A percentile compares a stretch with the other conserved stretches of the same genome.
phyloP scores from a whole-genome alignment of 1,284 basidiomycete species.

The Apiotrichum porosum region DNA sequence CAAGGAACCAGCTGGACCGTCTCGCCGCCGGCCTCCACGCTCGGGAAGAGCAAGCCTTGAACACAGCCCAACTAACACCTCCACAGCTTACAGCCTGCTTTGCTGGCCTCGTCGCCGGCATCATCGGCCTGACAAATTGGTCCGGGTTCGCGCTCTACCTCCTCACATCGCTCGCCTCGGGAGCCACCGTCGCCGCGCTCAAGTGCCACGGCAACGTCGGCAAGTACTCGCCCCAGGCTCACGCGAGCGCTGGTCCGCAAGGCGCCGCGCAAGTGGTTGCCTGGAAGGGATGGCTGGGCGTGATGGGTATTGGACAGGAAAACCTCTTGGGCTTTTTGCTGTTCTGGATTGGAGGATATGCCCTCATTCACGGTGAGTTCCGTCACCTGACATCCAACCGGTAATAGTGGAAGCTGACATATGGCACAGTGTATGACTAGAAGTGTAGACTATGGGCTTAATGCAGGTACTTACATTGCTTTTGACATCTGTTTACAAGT shows the following conservation, averaged over 20 bases:
- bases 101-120: slow-evolving; percentile 75
- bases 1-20: too few species aligned
- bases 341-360: slow-evolving; percentile 83
- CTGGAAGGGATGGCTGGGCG: slow-evolving; percentile 52
- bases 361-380: slow-evolving; percentile 19
- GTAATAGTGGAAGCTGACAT: not conserved
- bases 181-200: slow-evolving; percentile 59
- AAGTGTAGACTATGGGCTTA: too few species aligned
- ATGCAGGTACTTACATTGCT: too few species aligned
- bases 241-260: slow-evolving; percentile 12
- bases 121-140: slow-evolving; percentile 78
- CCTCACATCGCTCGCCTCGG: slow-evolving; percentile 61
- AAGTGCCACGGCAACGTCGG: slow-evolving; percentile 59
- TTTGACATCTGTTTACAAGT: too few species aligned
- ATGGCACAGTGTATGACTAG: not conserved
- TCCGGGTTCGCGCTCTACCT: slow-evolving; percentile 74
- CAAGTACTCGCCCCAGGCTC: slow-evolving; percentile 36
- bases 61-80: not conserved
- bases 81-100: slow-evolving; percentile 66
- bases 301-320: slow-evolving; percentile 75
- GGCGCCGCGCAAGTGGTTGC: slow-evolving; percentile 46
- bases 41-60: too few species aligned
- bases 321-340: slow-evolving; percentile 79
- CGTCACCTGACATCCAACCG: not conserved
- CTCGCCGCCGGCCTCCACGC: too few species aligned